Percentiles rank a stretch among this genome's conserved stretches.
phyloP scores from a whole-genome alignment of 2,329 filamentous ascomycete species.

The Albifimbria verrucaria region DNA sequence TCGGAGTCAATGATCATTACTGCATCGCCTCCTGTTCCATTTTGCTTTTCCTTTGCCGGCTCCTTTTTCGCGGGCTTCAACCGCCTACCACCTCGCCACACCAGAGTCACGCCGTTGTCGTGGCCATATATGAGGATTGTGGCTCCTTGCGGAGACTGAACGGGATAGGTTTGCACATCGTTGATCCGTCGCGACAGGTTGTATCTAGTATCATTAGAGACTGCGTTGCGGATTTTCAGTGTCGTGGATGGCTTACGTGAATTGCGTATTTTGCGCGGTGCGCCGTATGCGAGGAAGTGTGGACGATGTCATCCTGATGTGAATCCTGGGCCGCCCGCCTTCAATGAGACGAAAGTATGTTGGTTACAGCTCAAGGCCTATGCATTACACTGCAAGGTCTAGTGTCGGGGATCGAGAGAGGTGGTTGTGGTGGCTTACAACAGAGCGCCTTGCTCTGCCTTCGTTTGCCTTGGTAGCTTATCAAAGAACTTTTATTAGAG shows the following conservation, averaged over 20 bases:
- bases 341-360: too few species aligned
- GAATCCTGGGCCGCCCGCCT: neutral
- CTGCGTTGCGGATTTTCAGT: neutral
- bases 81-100: slow-evolving; percentile 61
- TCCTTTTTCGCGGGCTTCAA: slow-evolving; percentile 46
- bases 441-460: too few species aligned
- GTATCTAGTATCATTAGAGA: slow-evolving; percentile 48
- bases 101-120: slow-evolving; percentile 57
- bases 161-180: slow-evolving; percentile 58
- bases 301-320: slow-evolving; percentile 27
- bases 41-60: slow-evolving; percentile 41
- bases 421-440: too few species aligned
- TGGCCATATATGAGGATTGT: slow-evolving; percentile 62
- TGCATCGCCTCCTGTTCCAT: slow-evolving; percentile 48
- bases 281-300: slow-evolving; percentile 40
- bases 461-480: too few species aligned
- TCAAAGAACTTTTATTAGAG: too few species aligned
- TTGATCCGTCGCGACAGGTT: slow-evolving; percentile 56
- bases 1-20: slow-evolving; percentile 65
- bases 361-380: too few species aligned
- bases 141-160: slow-evolving; percentile 60
- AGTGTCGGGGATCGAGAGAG: too few species aligned
- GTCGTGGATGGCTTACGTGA: slow-evolving; percentile 34
- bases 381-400: too few species aligned
- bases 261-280: slow-evolving; percentile 46